Evolutionary conservation across 164 flowering plant species (phyloP).

Genomic region (Umbellularia californica): DNA sequence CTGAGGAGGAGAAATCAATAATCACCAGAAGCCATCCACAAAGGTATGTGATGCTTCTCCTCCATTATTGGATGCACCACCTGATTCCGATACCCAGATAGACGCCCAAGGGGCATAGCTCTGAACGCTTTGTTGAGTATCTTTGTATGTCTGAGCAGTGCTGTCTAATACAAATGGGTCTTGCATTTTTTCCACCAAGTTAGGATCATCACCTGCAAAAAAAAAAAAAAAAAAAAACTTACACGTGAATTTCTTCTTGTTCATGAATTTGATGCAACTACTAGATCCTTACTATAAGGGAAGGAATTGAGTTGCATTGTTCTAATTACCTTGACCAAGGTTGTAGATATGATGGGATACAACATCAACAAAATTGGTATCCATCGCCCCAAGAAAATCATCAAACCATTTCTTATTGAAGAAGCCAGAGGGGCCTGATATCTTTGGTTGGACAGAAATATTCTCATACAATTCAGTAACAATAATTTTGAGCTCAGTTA

Average conservation of each 20-base stretch:
- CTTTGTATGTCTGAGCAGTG: conserved; percentile 38
- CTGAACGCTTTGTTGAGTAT: conserved; percentile 14
- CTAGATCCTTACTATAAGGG: too few species aligned
- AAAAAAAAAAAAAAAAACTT: too few species aligned
- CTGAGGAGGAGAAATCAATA: neutral
- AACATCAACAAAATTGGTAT: conserved; percentile 40
- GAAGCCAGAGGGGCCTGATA: conserved; percentile 61
- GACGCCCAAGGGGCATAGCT: conserved; percentile 35
- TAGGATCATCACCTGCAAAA: conserved; percentile 44
- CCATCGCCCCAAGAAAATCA: conserved; percentile 33
- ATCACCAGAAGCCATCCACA: conserved; percentile 59
- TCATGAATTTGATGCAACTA: neutral
- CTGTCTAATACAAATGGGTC: conserved; percentile 43
- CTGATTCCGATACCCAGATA: conserved; percentile 74
- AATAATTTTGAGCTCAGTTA: conserved; percentile 26
- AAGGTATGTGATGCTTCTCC: conserved; percentile 43
- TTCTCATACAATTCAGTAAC: conserved; percentile 32
- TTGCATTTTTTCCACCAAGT: conserved; percentile 37
- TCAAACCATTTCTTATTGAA: conserved; percentile 52
- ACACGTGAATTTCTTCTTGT: too few species aligned
- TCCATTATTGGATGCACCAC: conserved; percentile 76
- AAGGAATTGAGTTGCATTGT: neutral
- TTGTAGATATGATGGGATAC: conserved; percentile 70
- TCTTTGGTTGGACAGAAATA: conserved; percentile 22
- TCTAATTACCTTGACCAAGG: conserved; percentile 52